A percentile compares a stretch with the other conserved stretches of the same genome.
Evolutionary conservation across 768 basidiomycete genomes (phyloP).

Genomic region (Bullera alba): DNA sequence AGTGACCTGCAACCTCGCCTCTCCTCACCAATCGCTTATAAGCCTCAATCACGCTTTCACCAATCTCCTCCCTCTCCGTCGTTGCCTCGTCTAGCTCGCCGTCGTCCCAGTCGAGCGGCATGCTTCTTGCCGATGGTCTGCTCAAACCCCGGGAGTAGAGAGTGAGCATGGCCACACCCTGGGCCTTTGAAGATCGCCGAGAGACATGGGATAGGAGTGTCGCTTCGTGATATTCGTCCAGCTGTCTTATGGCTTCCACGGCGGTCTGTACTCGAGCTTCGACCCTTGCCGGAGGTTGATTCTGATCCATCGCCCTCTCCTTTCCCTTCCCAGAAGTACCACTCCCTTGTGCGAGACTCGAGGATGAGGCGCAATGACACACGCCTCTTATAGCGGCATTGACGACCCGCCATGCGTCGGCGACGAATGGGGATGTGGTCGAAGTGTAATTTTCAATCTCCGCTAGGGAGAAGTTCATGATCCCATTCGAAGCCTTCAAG

Average conservation of each 20-base stretch:
- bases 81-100: constrained; percentile 29
- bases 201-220: constrained; percentile 88
- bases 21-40: constrained; percentile 64
- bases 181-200: constrained; percentile 75
- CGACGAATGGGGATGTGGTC: constrained; percentile 69
- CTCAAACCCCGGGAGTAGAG: constrained; percentile 78
- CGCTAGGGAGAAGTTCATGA: constrained; percentile 23
- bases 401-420: constrained; percentile 52
- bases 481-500: constrained; percentile 2
- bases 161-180: constrained; percentile 86
- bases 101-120: constrained; percentile 1
- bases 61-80: constrained; percentile 8
- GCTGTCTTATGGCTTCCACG: constrained; percentile 47
- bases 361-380: not conserved
- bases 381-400: not conserved
- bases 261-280: not conserved
- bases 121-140: constrained; percentile 47
- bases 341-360: not conserved
- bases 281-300: not conserved
- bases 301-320: not conserved
- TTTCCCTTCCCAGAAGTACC: not conserved
- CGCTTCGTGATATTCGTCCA: constrained; percentile 73
- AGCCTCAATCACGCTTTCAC: constrained; percentile 53
- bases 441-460: constrained; percentile 61
- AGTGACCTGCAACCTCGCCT: constrained; percentile 67